Conservation (phyloP, 176 grass and related monocot species). For the Ananas comosus region DNA sequence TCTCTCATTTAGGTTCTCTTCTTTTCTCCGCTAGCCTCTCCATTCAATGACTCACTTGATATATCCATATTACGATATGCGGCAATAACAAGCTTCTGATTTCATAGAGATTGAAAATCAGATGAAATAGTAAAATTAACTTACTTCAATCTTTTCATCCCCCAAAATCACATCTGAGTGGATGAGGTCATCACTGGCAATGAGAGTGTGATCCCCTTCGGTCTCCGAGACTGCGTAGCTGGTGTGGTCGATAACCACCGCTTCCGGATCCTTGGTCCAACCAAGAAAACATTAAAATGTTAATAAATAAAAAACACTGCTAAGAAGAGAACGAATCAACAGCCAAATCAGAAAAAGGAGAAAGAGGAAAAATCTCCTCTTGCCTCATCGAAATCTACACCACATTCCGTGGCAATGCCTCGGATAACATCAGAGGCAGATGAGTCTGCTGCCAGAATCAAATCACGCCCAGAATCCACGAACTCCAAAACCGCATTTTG, state of each 20-base stretch:
- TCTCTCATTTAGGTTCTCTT: too few relatives aligned
- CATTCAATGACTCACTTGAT: too few relatives aligned
- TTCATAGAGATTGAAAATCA: neutral
- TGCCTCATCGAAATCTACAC: conserved; percentile 96
- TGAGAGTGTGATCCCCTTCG: conserved; percentile 82
- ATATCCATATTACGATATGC: too few relatives aligned
- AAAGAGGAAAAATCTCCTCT: neutral
- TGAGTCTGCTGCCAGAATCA: conserved; percentile 76
- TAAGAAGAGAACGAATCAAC: neutral
- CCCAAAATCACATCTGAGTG: conserved; percentile 78
- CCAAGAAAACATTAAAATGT: conserved; percentile 9
- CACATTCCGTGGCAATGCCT: conserved; percentile 79
- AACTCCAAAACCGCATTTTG: conserved; percentile 69
- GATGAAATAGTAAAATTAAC: neutral
- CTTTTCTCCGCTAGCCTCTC: too few relatives aligned
- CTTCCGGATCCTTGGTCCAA: conserved; percentile 56
- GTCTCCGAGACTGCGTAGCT: conserved; percentile 63
- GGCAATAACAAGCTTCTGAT: too few relatives aligned
- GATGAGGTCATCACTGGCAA: conserved; percentile 69
- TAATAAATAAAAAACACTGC: neutral
- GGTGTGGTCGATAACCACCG: conserved; percentile 78
- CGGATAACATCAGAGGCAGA: conserved; percentile 88
- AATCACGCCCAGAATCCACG: conserved; percentile 74
- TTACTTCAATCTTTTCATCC: conserved; percentile 64
- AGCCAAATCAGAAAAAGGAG: conserved; percentile 2